Base-by-base conservation (phyloP, 805 yeast species). In the Komagataella ulmi region DNA sequence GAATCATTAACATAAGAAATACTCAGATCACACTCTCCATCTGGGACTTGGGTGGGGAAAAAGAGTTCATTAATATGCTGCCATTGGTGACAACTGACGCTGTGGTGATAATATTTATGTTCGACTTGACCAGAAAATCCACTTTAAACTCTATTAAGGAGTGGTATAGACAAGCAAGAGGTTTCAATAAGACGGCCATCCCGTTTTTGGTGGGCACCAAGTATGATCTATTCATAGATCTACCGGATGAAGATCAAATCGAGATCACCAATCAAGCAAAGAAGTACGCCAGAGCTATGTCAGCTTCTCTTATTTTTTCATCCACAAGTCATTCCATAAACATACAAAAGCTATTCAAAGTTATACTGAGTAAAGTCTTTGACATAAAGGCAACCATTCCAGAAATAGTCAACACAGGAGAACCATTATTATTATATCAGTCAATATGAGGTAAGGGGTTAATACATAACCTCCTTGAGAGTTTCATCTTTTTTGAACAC, bases 41-140 rank as follows among this genome's bases (percentile, higher is more conserved):
- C 36, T 91, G 97, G 95, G 99, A 91, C 66, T 70, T 91, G 10
- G 99, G 99, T 21, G 99, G 99, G 1, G 96, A 90, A 59, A 78
- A 87, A 50, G 97, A 93, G 65, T 91, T 88, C 67, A 87, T 89
- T 51, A 91, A 91, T 64, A 91, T 91, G 99, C 71, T 93, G 45
- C 96, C 97, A 19, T 72, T 91, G 53, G 97, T 91, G 12, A 84
- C 95, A 14, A 81, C 85, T 56, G 97, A 90, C 55, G 93, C 98
- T 0, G 93, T 89, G 12, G 96, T 97, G 1, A 80, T 91, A 23
- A 72, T 91, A 46, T 89, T 90, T 60, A 81, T 87, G 83, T 91
- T 85, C 71, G 98, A 91, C 66, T 69, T 91, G 53, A 87, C 97
- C 1, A 74, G 96, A 48, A 87, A 85, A 56, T 79, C 89, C 24